A percentile compares a stretch with the other conserved stretches of the same genome.
Conservation (phyloP, 73 alveolate genomes). For the Tetrahymena thermophila region DNA sequence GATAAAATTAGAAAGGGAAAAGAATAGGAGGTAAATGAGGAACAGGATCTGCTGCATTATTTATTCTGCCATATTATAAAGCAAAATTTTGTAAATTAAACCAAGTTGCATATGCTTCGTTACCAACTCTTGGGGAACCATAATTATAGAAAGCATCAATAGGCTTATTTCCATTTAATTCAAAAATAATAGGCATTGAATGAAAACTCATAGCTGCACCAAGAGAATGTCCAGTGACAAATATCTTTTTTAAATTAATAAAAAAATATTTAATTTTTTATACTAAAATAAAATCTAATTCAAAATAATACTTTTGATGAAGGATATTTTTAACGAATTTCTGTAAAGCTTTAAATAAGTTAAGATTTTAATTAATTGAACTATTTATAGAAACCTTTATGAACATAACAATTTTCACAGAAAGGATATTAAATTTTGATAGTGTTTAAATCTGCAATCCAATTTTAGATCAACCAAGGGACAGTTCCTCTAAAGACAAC, state of each 20-base stretch:
- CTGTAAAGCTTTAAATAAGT: not conserved
- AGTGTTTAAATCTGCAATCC: slow-evolving; percentile 30
- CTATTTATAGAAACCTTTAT: slow-evolving; percentile 24
- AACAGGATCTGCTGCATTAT: not conserved
- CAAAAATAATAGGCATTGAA: not conserved
- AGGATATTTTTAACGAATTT: not conserved
- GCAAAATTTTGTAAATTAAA: not conserved
- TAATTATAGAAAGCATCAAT: slow-evolving; percentile 12
- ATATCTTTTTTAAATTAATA: not conserved
- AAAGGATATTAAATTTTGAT: slow-evolving; percentile 19
- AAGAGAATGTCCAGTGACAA: slow-evolving; percentile 31
- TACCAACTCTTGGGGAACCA: slow-evolving; percentile 49
- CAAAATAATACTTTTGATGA: not conserved
- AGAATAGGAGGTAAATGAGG: not conserved
- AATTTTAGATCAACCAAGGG: slow-evolving; percentile 20
- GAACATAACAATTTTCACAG: slow-evolving; percentile 24
- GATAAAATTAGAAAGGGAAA: not conserved
- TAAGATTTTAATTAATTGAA: not conserved
- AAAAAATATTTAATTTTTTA: too few species aligned
- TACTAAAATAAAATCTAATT: not conserved
- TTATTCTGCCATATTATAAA: not conserved
- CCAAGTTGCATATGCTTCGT: not conserved
- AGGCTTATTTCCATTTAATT: not conserved
- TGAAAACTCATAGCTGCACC: slow-evolving; percentile 34
- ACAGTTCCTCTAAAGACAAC: slow-evolving; percentile 30